Evolutionary conservation across 176 grass and related monocot species (phyloP).

Genomic region (Oryza rufipogon): DNA sequence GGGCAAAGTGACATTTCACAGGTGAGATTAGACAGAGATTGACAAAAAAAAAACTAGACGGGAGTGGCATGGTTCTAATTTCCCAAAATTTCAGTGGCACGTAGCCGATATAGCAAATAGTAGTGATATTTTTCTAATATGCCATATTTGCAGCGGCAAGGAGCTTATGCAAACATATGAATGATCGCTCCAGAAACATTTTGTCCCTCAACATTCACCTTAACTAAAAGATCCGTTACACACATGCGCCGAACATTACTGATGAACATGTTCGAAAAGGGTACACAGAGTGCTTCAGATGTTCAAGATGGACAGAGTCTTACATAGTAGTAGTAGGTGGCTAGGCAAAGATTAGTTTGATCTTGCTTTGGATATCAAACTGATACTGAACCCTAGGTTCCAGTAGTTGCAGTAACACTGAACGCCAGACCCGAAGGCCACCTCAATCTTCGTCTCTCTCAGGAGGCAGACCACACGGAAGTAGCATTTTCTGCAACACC

Average conservation of each 20-base stretch:
- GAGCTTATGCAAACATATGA: neutral
- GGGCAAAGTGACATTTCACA: too few relatives aligned
- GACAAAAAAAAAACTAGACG: too few relatives aligned
- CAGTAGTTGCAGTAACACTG: neutral
- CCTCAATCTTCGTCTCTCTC: slow-evolving; percentile 79
- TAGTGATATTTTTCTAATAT: too few relatives aligned
- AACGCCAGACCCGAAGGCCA: neutral
- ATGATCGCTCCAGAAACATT: neutral
- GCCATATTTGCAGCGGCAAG: too few relatives aligned
- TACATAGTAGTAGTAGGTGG: neutral
- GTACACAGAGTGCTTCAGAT: neutral
- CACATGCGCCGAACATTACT: slow-evolving; percentile 1
- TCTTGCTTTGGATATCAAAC: neutral
- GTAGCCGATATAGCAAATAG: too few relatives aligned
- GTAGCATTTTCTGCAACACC: slow-evolving; percentile 80
- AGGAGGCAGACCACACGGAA: slow-evolving; percentile 71
- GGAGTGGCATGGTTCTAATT: too few relatives aligned
- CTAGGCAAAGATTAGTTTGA: neutral
- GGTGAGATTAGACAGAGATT: too few relatives aligned
- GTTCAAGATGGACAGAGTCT: neutral
- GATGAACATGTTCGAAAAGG: neutral
- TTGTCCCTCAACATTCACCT: neutral
- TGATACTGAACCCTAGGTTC: neutral
- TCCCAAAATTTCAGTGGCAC: too few relatives aligned
- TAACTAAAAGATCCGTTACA: neutral